Evolutionary conservation across 2,329 filamentous ascomycete genomes (phyloP).

Genomic region (Verticillium longisporum): DNA sequence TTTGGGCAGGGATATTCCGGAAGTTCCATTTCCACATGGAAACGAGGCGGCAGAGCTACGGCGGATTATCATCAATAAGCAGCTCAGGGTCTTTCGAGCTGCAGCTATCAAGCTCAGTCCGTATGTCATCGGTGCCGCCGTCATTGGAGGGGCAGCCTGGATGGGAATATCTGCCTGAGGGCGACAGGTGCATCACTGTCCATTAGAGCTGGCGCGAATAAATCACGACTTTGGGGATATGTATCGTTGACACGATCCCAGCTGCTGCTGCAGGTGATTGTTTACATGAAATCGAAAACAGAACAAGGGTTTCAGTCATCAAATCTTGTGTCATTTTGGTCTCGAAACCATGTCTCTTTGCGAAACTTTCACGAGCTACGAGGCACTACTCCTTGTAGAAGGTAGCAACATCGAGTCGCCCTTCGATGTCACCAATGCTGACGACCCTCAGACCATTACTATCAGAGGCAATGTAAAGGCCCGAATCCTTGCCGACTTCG

Average conservation of each 20-base stretch:
- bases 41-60: conserved; percentile 19
- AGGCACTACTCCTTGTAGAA: not conserved
- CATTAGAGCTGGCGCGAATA: too few species aligned
- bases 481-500: not conserved
- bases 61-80: not conserved
- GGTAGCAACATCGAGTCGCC: not conserved
- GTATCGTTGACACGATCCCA: not conserved
- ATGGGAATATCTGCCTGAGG: not conserved
- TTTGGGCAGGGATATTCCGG: conserved; percentile 25
- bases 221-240: too few species aligned
- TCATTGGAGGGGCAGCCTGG: not conserved
- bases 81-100: not conserved
- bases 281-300: too few species aligned
- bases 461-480: not conserved
- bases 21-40: conserved; percentile 22
- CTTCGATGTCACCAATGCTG: not conserved
- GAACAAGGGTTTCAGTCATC: too few species aligned
- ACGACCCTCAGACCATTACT: not conserved
- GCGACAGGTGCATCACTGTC: too few species aligned
- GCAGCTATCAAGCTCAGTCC: not conserved
- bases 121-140: not conserved
- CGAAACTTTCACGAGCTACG: too few species aligned
- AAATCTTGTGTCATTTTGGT: too few species aligned
- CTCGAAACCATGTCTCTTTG: too few species aligned
- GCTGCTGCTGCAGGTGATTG: too few species aligned